Evolutionary conservation across 352 stramenopile genomes (phyloP).

Genomic region (Pythium brachiatum): DNA sequence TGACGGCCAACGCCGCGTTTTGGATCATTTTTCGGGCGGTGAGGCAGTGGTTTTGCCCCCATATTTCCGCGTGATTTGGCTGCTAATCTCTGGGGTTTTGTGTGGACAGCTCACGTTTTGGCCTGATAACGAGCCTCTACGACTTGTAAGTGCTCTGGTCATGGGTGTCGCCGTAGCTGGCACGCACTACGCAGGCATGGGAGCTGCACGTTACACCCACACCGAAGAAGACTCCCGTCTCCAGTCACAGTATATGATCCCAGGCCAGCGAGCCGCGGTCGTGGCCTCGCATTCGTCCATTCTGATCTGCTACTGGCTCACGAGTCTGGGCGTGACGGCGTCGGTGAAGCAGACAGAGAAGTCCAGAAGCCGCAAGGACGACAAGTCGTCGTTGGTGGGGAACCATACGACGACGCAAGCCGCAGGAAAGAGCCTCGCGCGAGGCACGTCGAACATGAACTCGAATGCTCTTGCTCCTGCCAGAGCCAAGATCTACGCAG

Average conservation of each 20-base stretch:
- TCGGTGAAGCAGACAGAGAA: slow-evolving; percentile 7
- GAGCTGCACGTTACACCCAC: slow-evolving; percentile 41
- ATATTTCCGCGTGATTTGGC: no score
- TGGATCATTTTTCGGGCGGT: slow-evolving; percentile 73
- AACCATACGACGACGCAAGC: background rate
- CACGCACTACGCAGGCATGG: slow-evolving; percentile 67
- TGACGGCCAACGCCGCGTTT: slow-evolving; percentile 58
- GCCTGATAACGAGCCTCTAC: slow-evolving; percentile 45
- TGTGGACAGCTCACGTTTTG: slow-evolving; percentile 52
- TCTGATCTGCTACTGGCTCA: slow-evolving; percentile 56
- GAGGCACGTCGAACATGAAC: background rate
- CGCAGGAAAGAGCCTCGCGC: background rate
- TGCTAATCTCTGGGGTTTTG: background rate
- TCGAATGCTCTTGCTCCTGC: background rate
- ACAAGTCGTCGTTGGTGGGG: background rate
- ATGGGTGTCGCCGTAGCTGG: slow-evolving; percentile 72
- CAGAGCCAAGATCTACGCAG: background rate
- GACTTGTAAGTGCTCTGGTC: slow-evolving; percentile 51
- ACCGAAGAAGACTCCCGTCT: slow-evolving; percentile 28
- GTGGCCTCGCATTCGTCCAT: slow-evolving; percentile 52
- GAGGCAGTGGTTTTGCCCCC: background rate
- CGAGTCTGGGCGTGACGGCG: slow-evolving; percentile 13
- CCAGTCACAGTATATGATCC: slow-evolving; percentile 27
- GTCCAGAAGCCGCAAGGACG: background rate
- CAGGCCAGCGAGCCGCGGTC: slow-evolving; percentile 28